A percentile compares a stretch with the other conserved stretches of the same genome.
These are phyloP conservation scores for Dendrothele bispora DNA, from an alignment of 768 basidiomycete species.

Conservation along the genomic window DNA sequence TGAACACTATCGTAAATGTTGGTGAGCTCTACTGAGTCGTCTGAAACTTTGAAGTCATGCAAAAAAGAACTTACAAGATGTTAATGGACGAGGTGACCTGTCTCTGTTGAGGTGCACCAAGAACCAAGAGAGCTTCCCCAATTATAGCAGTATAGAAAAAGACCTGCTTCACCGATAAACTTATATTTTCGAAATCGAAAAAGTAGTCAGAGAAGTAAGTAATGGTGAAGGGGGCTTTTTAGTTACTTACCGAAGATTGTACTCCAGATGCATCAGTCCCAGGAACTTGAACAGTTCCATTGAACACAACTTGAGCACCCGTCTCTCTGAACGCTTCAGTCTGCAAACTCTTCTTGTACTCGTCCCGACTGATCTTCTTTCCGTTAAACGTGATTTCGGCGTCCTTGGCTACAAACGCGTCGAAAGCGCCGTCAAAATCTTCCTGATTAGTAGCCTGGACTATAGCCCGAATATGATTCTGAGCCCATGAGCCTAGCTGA, in stretches of 20 bases:
- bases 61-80: constrained; percentile 29
- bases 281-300: constrained; percentile 28
- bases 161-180: constrained; percentile 16
- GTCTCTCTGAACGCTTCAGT: constrained; percentile 26
- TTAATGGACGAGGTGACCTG: constrained; percentile 37
- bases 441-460: constrained; percentile 34
- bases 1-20: background rate
- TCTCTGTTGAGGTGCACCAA: constrained; percentile 29
- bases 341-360: constrained; percentile 38
- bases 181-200: background rate
- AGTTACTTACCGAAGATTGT: constrained; percentile 1
- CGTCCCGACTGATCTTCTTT: constrained; percentile 31
- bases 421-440: constrained; percentile 37
- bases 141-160: constrained; percentile 37
- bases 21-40: background rate
- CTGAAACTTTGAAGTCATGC: constrained; percentile 13
- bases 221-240: too few relatives aligned
- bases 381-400: constrained; percentile 43
- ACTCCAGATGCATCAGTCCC: constrained; percentile 8
- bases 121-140: constrained; percentile 30
- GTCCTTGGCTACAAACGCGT: constrained; percentile 36
- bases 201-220: too few relatives aligned
- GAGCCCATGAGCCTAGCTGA: constrained; percentile 40
- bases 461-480: constrained; percentile 36
- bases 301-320: constrained; percentile 28